Conservation (phyloP, 2,329 filamentous ascomycete genomes). For the Tolypocladium endophyticum region DNA sequence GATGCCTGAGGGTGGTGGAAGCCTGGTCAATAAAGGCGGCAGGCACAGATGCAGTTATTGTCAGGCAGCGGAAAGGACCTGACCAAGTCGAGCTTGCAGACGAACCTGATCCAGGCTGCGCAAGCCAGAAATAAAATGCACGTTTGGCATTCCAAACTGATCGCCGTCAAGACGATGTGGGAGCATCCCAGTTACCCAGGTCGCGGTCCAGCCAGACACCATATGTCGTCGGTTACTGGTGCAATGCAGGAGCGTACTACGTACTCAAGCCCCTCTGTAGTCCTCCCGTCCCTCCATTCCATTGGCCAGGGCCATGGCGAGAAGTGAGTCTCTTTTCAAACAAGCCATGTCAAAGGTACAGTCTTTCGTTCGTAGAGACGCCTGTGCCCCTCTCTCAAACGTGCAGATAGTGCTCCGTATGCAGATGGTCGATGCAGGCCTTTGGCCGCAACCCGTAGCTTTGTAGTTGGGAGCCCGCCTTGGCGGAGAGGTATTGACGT, state of each 20-base stretch:
- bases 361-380: neutral
- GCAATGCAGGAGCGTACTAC: neutral
- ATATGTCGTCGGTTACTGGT: neutral
- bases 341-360: neutral
- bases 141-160: neutral
- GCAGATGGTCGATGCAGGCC: neutral
- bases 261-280: neutral
- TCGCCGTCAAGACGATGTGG: neutral
- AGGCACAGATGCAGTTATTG: neutral
- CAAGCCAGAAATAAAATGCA: neutral
- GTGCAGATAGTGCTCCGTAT: neutral
- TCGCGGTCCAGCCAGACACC: neutral
- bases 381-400: neutral
- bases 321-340: neutral
- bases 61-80: neutral
- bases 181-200: neutral
- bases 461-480: neutral
- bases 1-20: constrained; percentile 6
- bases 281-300: neutral
- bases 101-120: neutral
- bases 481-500: neutral
- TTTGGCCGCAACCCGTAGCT: neutral
- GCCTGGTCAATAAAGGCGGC: neutral
- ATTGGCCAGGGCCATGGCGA: neutral
- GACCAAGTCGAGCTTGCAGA: neutral